Evolutionary conservation across 495 filamentous ascomycete genomes (phyloP).

Genomic region (Glonium stellatum): DNA sequence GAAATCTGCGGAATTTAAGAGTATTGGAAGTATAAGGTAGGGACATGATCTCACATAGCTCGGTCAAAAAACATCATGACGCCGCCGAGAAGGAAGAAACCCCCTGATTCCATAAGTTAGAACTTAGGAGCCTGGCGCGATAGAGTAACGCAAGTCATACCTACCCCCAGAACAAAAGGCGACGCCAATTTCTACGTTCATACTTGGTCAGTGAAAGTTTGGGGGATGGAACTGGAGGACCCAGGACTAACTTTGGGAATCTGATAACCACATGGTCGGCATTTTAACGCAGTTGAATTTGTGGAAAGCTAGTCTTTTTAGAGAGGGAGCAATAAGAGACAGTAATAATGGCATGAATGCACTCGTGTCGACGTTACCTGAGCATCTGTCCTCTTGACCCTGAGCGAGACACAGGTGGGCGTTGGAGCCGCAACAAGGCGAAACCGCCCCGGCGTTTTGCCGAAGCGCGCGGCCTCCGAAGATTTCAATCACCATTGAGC

Average conservation of each 20-base stretch:
- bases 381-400: neutral
- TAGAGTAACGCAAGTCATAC: conserved; percentile 37
- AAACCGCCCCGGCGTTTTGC: neutral
- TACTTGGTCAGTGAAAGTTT: conserved; percentile 2
- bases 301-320: neutral
- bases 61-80: conserved; percentile 96
- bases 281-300: conserved; percentile 31
- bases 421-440: neutral
- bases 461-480: neutral
- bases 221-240: neutral
- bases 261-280: conserved; percentile 89
- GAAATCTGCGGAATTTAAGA: neutral
- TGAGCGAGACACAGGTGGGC: neutral
- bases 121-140: neutral
- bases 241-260: conserved; percentile 74
- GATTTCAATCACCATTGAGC: neutral
- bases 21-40: neutral
- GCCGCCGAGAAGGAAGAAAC: conserved; percentile 86
- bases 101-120: conserved; percentile 44
- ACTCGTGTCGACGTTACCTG: no score
- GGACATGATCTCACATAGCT: conserved; percentile 58
- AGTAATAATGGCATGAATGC: neutral
- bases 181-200: conserved; percentile 73
- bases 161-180: conserved; percentile 93
- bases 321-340: neutral